A percentile compares a stretch with the other conserved stretches of the same genome.
Evolutionary conservation across 331 rosid genomes (phyloP).

Genomic region (Saraca asoca): DNA sequence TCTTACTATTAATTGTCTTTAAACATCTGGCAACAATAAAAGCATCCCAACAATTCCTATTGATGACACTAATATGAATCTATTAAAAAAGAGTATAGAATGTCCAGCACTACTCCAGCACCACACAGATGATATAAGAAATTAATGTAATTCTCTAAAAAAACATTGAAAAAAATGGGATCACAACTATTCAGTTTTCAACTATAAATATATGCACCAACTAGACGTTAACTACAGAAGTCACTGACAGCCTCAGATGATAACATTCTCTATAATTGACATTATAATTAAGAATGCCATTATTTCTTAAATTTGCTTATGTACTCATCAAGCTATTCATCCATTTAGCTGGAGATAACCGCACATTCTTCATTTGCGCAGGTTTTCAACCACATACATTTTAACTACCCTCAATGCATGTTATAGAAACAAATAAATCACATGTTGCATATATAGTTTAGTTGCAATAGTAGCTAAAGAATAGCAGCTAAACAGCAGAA

Average conservation of each 20-base stretch:
- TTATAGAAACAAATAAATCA: background rate
- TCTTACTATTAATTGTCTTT: constrained; percentile 98
- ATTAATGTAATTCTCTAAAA: background rate
- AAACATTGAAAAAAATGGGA: too few relatives aligned
- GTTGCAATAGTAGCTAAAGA: too few relatives aligned
- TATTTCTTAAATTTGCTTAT: constrained; percentile 18
- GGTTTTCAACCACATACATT: constrained; percentile 10
- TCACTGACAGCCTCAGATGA: background rate
- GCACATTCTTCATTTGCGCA: background rate
- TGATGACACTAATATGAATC: background rate
- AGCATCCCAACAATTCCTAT: constrained; percentile 11
- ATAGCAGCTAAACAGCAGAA: background rate
- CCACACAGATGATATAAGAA: too few relatives aligned
- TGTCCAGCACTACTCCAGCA: too few relatives aligned
- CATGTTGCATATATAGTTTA: too few relatives aligned
- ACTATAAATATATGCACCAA: background rate
- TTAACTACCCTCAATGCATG: background rate
- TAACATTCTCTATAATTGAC: background rate
- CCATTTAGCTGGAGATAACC: background rate
- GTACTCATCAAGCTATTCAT: constrained; percentile 16
- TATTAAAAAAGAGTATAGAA: background rate
- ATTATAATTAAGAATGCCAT: background rate
- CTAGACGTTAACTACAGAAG: background rate
- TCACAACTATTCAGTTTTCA: background rate
- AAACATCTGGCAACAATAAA: constrained; percentile 62